phyloP scores from a whole-genome alignment of 2,329 filamentous ascomycete genomes.

The Amauroascus niger region DNA sequence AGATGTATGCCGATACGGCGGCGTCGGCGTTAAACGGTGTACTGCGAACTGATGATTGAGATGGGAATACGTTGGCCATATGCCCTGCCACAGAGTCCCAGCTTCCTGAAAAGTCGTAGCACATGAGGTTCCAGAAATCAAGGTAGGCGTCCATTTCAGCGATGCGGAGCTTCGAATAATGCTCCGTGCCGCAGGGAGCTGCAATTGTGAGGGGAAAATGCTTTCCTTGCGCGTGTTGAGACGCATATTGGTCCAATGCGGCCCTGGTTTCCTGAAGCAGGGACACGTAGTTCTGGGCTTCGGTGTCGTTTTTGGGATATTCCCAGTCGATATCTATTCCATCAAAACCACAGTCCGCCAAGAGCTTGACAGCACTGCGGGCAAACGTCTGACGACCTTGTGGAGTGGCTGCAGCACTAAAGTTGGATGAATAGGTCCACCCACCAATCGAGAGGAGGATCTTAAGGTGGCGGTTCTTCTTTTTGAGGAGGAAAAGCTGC shows the following conservation, averaged over 20 bases:
- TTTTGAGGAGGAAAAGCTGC: slow-evolving; percentile 66
- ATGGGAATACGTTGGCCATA: slow-evolving; percentile 67
- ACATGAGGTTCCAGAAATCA: slow-evolving; percentile 57
- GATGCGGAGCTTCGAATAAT: slow-evolving; percentile 39
- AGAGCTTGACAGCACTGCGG: slow-evolving; percentile 57
- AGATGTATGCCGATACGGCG: slow-evolving; percentile 63
- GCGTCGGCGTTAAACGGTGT: slow-evolving; percentile 71
- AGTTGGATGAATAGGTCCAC: slow-evolving; percentile 69
- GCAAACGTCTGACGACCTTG: slow-evolving; percentile 56
- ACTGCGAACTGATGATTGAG: slow-evolving; percentile 44
- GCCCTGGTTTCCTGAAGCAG: slow-evolving; percentile 27
- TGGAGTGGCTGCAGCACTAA: slow-evolving; percentile 55
- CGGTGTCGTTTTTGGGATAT: slow-evolving; percentile 27
- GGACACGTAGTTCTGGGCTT: slow-evolving; percentile 31
- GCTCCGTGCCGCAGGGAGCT: slow-evolving; percentile 33
- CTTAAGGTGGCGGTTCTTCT: slow-evolving; percentile 66
- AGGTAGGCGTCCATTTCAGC: slow-evolving; percentile 41
- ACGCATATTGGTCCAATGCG: slow-evolving; percentile 20
- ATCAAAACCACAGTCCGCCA: slow-evolving; percentile 66
- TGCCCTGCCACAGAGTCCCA: slow-evolving; percentile 69
- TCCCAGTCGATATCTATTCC: slow-evolving; percentile 39
- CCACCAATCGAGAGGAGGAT: slow-evolving; percentile 74
- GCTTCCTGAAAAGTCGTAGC: slow-evolving; percentile 77
- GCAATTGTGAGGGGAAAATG: slow-evolving; percentile 42
- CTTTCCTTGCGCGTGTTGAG: slow-evolving; percentile 28